phyloP scores from a whole-genome alignment of 805 yeast genomes.

The Metschnikowia gruessii region DNA sequence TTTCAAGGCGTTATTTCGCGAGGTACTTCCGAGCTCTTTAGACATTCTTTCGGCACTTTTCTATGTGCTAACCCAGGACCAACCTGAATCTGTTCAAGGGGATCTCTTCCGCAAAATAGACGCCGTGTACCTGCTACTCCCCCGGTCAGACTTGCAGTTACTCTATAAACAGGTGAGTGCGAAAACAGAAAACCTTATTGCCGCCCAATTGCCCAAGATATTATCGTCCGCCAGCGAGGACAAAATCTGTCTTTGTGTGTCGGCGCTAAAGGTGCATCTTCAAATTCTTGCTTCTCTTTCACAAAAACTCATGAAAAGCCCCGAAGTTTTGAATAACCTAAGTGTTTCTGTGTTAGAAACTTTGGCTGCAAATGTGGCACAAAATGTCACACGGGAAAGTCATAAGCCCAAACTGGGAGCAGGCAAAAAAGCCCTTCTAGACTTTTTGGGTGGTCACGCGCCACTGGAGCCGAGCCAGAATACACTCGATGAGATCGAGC shows the following conservation, averaged over 20 bases:
- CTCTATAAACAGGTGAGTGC: constrained; percentile 15
- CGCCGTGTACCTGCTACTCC: constrained; percentile 6
- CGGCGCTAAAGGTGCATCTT: constrained; percentile 33
- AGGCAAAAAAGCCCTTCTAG: constrained; percentile 17
- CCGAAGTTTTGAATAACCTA: background rate
- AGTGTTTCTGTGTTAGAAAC: constrained; percentile 1
- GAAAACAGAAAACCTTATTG: constrained; percentile 29
- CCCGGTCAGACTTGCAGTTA: constrained; percentile 12
- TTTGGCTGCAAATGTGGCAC: background rate
- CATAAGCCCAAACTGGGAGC: background rate
- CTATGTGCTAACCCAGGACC: constrained; percentile 9
- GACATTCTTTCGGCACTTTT: constrained; percentile 30
- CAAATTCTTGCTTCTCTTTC: constrained; percentile 9
- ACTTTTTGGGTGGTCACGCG: constrained; percentile 8
- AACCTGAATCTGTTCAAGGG: constrained; percentile 4
- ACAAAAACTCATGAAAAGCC: constrained; percentile 10
- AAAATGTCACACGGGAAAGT: background rate
- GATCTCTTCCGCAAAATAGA: constrained; percentile 5
- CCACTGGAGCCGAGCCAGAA: constrained; percentile 16
- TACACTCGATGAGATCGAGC: constrained; percentile 32
- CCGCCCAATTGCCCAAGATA: constrained; percentile 24
- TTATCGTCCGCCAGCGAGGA: constrained; percentile 34
- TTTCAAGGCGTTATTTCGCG: constrained; percentile 32
- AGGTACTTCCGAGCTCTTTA: constrained; percentile 28
- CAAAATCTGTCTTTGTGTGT: constrained; percentile 25